These are phyloP conservation scores for Hansenula sp. DNA, from an alignment of 1,139 yeast genomes.

Conservation along the genomic window DNA sequence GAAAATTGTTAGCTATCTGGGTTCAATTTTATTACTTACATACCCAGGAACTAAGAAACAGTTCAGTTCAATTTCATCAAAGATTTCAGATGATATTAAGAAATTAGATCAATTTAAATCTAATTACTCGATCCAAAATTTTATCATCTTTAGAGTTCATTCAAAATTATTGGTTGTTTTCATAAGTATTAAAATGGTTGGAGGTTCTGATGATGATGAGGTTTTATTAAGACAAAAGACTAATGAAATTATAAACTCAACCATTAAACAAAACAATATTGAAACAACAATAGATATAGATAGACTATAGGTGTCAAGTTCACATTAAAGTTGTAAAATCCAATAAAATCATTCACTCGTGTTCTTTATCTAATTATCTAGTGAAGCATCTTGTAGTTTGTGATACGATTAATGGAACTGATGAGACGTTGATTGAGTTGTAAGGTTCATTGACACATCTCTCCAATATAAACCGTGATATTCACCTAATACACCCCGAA, in stretches of 20 bases:
- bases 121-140: constrained; percentile 41
- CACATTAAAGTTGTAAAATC: background rate
- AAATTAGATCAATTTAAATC: constrained; percentile 47
- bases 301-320: constrained; percentile 25
- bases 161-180: constrained; percentile 56
- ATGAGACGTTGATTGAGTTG: too few species aligned
- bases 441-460: too few species aligned
- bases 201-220: constrained; percentile 73
- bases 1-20: constrained; percentile 47
- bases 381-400: too few species aligned
- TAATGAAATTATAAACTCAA: constrained; percentile 39
- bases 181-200: constrained; percentile 51
- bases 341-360: too few species aligned
- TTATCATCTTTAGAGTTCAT: constrained; percentile 60
- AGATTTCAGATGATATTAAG: constrained; percentile 38
- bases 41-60: constrained; percentile 45
- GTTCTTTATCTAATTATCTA: too few species aligned
- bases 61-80: constrained; percentile 34
- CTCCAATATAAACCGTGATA: too few species aligned
- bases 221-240: constrained; percentile 50
- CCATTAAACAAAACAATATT: constrained; percentile 25
- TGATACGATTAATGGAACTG: too few species aligned
- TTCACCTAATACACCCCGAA: too few species aligned
- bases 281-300: constrained; percentile 66
- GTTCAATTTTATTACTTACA: constrained; percentile 49